Percentiles rank a stretch among this genome's conserved stretches.
Evolutionary conservation across 225 moss, liverwort and hornwort species (phyloP).

Genomic region (Straminergon stramineum): DNA sequence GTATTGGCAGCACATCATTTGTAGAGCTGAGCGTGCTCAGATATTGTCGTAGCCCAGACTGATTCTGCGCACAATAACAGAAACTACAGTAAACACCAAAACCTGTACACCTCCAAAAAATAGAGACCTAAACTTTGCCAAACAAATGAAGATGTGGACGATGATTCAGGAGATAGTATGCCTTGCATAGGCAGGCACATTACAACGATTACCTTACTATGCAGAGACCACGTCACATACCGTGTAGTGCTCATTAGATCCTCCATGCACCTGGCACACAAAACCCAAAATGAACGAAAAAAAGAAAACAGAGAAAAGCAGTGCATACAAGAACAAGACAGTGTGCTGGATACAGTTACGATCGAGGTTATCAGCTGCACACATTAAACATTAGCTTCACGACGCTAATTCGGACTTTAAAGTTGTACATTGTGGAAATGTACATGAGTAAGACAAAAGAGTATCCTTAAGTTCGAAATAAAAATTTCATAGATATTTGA

Average conservation of each 20-base stretch:
- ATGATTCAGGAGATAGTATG: not conserved
- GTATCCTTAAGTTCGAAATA: not conserved
- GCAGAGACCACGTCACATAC: slow-evolving; percentile 98
- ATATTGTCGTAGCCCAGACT: slow-evolving; percentile 81
- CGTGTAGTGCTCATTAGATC: slow-evolving; percentile 94
- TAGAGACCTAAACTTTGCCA: not conserved
- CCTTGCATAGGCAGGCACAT: not conserved
- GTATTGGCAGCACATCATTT: slow-evolving; percentile 53
- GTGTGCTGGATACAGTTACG: not conserved
- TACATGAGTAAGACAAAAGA: not conserved
- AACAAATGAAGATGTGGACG: not conserved
- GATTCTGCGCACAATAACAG: slow-evolving; percentile 45
- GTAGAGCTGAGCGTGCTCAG: slow-evolving; percentile 69
- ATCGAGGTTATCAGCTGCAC: not conserved
- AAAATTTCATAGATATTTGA: not conserved
- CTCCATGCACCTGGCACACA: slow-evolving; percentile 82
- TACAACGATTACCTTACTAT: slow-evolving; percentile 69
- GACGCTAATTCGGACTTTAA: not conserved
- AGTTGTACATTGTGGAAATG: not conserved
- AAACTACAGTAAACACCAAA: not conserved
- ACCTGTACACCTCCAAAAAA: not conserved
- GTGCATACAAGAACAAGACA: not conserved
- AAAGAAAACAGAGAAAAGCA: not conserved
- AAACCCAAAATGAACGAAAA: not conserved
- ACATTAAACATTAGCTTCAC: not conserved